Evolutionary conservation across 805 yeast genomes (phyloP).

Genomic region (Nakazawaea wickerhamii): DNA sequence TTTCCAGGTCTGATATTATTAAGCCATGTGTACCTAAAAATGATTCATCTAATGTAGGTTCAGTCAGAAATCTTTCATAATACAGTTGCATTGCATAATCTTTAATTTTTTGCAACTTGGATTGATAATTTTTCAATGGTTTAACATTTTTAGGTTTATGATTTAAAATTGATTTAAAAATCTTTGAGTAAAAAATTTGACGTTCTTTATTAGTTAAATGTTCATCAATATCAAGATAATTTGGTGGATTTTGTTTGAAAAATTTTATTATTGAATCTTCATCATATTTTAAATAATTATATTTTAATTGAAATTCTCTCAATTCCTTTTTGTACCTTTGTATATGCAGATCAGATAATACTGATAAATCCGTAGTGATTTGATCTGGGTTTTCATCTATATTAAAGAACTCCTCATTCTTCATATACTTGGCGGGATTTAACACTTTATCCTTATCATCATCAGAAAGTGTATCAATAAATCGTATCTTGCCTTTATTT

Average conservation of each 20-base stretch:
- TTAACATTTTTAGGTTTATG: slow-evolving; percentile 18
- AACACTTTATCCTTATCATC: slow-evolving; percentile 3
- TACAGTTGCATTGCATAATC: slow-evolving; percentile 14
- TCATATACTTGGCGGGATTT: slow-evolving; percentile 1
- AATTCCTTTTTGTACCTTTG: slow-evolving; percentile 8
- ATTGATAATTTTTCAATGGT: slow-evolving; percentile 10
- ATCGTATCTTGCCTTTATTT: slow-evolving; percentile 8
- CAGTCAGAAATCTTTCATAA: slow-evolving; percentile 8
- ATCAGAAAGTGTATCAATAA: slow-evolving; percentile 6
- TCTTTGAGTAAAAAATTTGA: slow-evolving; percentile 19
- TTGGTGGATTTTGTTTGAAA: slow-evolving; percentile 8
- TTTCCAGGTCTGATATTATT: slow-evolving; percentile 36
- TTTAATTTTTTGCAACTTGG: slow-evolving; percentile 2
- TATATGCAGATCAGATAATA: slow-evolving; percentile 5
- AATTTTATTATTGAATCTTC: slow-evolving; percentile 7
- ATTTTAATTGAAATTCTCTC: slow-evolving; percentile 6
- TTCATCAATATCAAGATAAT: slow-evolving; percentile 1
- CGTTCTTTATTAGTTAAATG: not conserved
- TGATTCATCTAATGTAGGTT: slow-evolving; percentile 15
- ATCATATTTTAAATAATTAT: slow-evolving; percentile 7
- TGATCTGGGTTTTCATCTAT: slow-evolving; percentile 10
- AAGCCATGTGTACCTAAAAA: slow-evolving; percentile 27
- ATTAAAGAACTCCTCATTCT: slow-evolving; percentile 8
- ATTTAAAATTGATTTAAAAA: slow-evolving; percentile 17
- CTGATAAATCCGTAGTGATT: slow-evolving; percentile 4